These are phyloP conservation scores for Neurospora tetrasperma DNA, from an alignment of 495 filamentous ascomycete species.

Conservation along the genomic window DNA sequence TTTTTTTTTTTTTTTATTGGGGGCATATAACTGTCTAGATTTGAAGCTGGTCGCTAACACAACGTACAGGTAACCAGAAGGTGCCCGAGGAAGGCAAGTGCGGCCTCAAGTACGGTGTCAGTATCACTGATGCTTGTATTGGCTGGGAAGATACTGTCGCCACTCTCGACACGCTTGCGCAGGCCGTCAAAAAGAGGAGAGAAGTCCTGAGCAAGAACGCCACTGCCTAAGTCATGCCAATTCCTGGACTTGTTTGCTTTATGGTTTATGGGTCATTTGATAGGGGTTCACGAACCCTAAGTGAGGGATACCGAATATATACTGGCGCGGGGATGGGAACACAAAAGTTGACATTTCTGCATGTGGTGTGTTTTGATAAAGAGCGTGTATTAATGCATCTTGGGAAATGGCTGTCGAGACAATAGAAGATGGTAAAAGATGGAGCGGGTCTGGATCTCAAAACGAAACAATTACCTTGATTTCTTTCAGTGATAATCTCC, in stretches of 20 bases:
- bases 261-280: background rate
- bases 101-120: constrained; percentile 87
- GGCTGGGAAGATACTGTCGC: constrained; percentile 84
- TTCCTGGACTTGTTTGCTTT: background rate
- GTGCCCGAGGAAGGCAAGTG: constrained; percentile 80
- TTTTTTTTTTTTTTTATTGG: too few relatives aligned
- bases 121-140: constrained; percentile 97
- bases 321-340: background rate
- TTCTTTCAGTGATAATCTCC: background rate
- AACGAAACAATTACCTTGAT: background rate
- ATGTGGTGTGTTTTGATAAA: background rate
- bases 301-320: background rate
- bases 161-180: constrained; percentile 68
- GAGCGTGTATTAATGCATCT: background rate
- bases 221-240: background rate
- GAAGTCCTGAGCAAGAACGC: constrained; percentile 28
- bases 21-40: background rate
- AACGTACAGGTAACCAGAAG: constrained; percentile 66
- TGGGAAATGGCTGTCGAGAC: background rate
- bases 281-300: background rate
- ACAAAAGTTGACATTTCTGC: background rate
- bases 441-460: background rate
- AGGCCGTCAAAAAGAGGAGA: constrained; percentile 63
- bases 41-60: constrained; percentile 9
- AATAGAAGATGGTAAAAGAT: background rate